A percentile compares a stretch with the other conserved stretches of the same genome.
Conservation (phyloP, 192 early-diverging fungal species). For the Entomortierella lignicola region DNA sequence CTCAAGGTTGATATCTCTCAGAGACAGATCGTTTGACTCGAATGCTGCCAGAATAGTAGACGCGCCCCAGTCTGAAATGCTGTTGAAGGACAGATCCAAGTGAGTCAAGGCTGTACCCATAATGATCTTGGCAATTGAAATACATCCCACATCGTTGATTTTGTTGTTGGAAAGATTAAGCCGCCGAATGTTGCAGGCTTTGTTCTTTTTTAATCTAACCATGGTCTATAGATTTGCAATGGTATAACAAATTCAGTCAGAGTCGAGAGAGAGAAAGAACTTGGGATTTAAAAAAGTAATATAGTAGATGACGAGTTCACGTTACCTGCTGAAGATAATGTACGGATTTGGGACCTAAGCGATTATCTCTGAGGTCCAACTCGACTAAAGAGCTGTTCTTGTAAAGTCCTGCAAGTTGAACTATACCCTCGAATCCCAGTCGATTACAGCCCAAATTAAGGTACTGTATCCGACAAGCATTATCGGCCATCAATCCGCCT, state of each 20-base stretch:
- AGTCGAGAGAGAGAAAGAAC: background rate
- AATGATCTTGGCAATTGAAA: conserved; percentile 51
- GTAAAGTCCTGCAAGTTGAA: conserved; percentile 36
- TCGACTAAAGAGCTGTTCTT: conserved; percentile 48
- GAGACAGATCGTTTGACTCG: conserved; percentile 29
- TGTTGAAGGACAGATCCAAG: conserved; percentile 42
- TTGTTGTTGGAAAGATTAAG: conserved; percentile 38
- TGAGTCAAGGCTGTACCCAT: conserved; percentile 16
- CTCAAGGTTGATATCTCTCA: conserved; percentile 47
- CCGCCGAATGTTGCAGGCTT: conserved; percentile 40
- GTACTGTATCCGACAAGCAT: conserved; percentile 36
- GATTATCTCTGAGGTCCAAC: conserved; percentile 45
- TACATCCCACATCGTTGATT: conserved; percentile 49
- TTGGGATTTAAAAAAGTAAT: too few relatives aligned
- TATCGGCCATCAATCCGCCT: conserved; percentile 46
- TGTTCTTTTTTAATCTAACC: conserved; percentile 35
- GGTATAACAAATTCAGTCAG: background rate
- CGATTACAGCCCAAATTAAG: conserved; percentile 48
- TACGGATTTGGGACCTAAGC: conserved; percentile 30
- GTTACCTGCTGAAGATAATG: conserved; percentile 45
- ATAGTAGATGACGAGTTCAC: background rate
- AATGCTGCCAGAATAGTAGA: conserved; percentile 50
- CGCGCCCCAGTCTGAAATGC: conserved; percentile 49
- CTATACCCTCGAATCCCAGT: conserved; percentile 39
- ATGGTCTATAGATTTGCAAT: conserved; percentile 17